Evolutionary conservation across 176 grass and related monocot species (phyloP).

Genomic region (Olyra latifolia): DNA sequence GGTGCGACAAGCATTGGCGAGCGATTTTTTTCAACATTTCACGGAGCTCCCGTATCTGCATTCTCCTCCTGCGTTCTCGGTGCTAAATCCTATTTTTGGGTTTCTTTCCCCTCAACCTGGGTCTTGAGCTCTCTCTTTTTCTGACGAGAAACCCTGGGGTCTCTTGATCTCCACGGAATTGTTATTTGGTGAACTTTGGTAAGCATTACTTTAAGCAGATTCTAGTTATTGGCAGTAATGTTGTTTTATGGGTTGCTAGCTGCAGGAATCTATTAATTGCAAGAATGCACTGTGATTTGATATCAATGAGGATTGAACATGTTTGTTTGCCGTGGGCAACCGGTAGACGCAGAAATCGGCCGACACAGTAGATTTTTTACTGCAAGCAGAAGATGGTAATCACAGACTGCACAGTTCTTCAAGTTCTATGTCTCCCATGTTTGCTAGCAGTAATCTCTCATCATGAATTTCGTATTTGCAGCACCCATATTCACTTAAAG

Average conservation of each 20-base stretch:
- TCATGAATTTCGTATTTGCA: constrained; percentile 28
- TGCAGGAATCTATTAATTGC: background rate
- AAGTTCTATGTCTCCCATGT: background rate
- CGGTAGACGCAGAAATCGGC: constrained; percentile 14
- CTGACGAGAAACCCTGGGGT: background rate
- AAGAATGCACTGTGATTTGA: constrained; percentile 31
- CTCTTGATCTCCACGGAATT: background rate
- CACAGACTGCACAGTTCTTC: background rate
- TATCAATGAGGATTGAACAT: constrained; percentile 37
- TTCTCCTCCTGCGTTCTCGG: background rate
- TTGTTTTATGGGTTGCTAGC: background rate
- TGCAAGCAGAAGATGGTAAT: constrained; percentile 53
- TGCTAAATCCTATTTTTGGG: constrained; percentile 11
- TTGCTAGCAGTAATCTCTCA: constrained; percentile 2
- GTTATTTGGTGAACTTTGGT: background rate
- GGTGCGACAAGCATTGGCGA: background rate
- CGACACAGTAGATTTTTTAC: background rate
- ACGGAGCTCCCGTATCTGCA: background rate
- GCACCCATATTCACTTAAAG: constrained; percentile 64
- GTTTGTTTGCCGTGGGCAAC: constrained; percentile 23
- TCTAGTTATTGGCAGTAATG: background rate
- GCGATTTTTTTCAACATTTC: constrained; percentile 11
- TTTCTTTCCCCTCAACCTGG: background rate
- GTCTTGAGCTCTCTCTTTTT: too few species aligned
- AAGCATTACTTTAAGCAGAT: background rate